Conservation (phyloP, 1,139 yeast genomes). For the Zygoascus sp. region DNA sequence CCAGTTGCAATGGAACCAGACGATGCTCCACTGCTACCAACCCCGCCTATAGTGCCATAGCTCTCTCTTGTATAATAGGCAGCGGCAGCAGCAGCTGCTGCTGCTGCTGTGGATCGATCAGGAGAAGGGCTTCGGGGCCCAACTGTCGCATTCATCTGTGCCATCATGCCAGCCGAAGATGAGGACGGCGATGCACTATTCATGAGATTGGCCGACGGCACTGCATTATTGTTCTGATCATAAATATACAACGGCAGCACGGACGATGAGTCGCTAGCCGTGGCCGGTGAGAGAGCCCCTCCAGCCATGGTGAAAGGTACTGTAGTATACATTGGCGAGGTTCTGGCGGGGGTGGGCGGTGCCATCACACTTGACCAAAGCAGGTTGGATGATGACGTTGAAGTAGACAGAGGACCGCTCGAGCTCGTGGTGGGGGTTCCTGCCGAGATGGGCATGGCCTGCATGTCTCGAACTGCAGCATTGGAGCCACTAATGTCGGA, state of each 20-base stretch:
- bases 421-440: not conserved
- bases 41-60: not conserved
- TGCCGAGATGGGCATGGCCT: not conserved
- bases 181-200: not conserved
- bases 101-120: not conserved
- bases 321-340: slow-evolving; percentile 7
- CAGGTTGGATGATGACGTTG: not conserved
- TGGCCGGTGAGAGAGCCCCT: not conserved
- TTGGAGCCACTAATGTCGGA: not conserved
- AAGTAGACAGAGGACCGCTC: not conserved
- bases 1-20: not conserved
- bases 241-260: slow-evolving; percentile 1
- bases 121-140: not conserved
- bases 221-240: slow-evolving; percentile 1
- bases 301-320: slow-evolving; percentile 5
- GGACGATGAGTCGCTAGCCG: slow-evolving; percentile 3
- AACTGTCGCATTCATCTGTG: no score
- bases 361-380: slow-evolving; percentile 5
- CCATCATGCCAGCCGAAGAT: not conserved
- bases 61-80: not conserved
- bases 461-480: not conserved
- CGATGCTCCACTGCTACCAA: not conserved
- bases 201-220: not conserved
- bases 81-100: not conserved
- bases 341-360: not conserved